Evolutionary conservation across 306 rosid genomes (phyloP).

Genomic region (Medicago arabica): DNA sequence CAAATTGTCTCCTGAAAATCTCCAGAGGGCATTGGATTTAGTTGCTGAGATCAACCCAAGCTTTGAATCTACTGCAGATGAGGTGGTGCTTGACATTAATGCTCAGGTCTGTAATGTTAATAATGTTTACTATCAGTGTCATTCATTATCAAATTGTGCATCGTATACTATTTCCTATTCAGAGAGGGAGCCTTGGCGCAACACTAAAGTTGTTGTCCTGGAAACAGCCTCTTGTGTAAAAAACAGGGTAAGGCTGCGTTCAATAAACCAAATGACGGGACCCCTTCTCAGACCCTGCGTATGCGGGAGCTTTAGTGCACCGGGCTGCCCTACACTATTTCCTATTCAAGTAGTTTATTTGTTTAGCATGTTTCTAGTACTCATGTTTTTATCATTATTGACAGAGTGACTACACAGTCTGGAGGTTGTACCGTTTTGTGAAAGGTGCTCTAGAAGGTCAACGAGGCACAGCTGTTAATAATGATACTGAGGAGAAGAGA

Average conservation of each 20-base stretch:
- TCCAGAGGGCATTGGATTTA: slow-evolving; percentile 73
- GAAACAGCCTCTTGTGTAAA: too few species aligned
- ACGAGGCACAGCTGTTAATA: slow-evolving; percentile 40
- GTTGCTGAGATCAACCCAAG: slow-evolving; percentile 75
- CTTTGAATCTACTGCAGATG: slow-evolving; percentile 64
- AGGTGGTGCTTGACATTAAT: slow-evolving; percentile 88
- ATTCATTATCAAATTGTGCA: slow-evolving; percentile 2
- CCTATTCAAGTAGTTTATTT: not conserved
- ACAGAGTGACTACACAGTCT: slow-evolving; percentile 79
- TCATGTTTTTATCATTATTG: slow-evolving; percentile 5
- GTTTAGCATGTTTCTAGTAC: slow-evolving; percentile 18
- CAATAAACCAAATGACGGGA: too few species aligned
- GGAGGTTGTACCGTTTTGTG: slow-evolving; percentile 71
- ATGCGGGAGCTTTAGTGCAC: too few species aligned
- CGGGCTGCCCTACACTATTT: not conserved
- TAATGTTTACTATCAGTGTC: slow-evolving; percentile 7
- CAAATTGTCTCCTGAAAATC: slow-evolving; percentile 70
- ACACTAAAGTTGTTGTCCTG: too few species aligned
- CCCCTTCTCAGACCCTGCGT: too few species aligned
- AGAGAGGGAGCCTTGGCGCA: too few species aligned
- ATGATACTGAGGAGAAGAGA: slow-evolving; percentile 53
- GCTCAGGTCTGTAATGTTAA: slow-evolving; percentile 64
- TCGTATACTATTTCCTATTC: not conserved
- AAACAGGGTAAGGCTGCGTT: too few species aligned
- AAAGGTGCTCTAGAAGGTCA: slow-evolving; percentile 66